Conservation (phyloP, 768 basidiomycete species). For the Cytidiella melzeri region DNA sequence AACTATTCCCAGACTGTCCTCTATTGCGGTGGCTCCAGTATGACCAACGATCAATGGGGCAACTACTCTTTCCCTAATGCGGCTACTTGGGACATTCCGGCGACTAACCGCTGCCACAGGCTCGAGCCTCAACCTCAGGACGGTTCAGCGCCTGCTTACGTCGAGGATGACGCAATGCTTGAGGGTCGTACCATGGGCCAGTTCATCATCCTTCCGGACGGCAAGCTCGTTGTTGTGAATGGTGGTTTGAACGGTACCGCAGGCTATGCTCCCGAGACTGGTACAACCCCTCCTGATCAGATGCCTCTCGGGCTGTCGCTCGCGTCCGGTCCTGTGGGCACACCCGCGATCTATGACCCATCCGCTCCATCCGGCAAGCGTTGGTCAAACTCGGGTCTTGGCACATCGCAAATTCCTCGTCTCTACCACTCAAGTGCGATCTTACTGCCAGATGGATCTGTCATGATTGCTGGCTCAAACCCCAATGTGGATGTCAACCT, state of each 20-base stretch:
- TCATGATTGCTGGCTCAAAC: slow-evolving; percentile 89
- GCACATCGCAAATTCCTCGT: slow-evolving; percentile 60
- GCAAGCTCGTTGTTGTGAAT: slow-evolving; percentile 74
- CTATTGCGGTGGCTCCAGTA: slow-evolving; percentile 87
- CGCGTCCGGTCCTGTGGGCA: slow-evolving; percentile 72
- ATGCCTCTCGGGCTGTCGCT: slow-evolving; percentile 74
- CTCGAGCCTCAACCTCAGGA: slow-evolving; percentile 82
- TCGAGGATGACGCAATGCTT: slow-evolving; percentile 70
- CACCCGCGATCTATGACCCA: slow-evolving; percentile 83
- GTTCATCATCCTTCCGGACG: slow-evolving; percentile 78
- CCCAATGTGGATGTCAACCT: slow-evolving; percentile 81
- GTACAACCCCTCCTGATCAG: slow-evolving; percentile 28
- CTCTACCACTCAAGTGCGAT: slow-evolving; percentile 91
- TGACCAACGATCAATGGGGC: slow-evolving; percentile 68
- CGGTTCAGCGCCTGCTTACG: slow-evolving; percentile 53
- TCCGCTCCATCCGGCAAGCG: slow-evolving; percentile 61
- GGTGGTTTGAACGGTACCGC: slow-evolving; percentile 85
- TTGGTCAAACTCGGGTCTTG: slow-evolving; percentile 66
- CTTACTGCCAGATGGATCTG: slow-evolving; percentile 82
- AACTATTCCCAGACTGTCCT: slow-evolving; percentile 80
- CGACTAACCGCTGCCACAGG: slow-evolving; percentile 69
- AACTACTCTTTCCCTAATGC: slow-evolving; percentile 68
- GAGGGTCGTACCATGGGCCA: slow-evolving; percentile 86
- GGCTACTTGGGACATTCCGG: slow-evolving; percentile 68
- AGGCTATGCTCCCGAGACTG: slow-evolving; percentile 60